These are phyloP conservation scores for Nicotiana undulata DNA, from an alignment of 257 asterid genomes.

Conservation along the genomic window DNA sequence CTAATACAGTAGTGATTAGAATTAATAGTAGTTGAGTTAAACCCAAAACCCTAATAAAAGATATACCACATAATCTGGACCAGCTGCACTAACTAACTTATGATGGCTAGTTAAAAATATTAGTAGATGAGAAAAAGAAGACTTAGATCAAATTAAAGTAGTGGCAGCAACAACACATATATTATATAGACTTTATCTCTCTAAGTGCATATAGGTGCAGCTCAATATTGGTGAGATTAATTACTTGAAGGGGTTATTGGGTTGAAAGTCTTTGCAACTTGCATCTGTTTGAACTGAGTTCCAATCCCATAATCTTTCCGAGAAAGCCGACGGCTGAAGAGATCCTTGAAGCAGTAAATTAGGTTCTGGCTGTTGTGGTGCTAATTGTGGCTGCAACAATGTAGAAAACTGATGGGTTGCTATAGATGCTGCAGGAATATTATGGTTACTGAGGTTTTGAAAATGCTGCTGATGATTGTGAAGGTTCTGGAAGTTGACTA, in stretches of 20 bases:
- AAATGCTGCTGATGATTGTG: conserved; percentile 18
- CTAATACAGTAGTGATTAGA: too few species aligned
- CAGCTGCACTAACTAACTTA: too few species aligned
- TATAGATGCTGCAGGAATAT: neutral
- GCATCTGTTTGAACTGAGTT: conserved; percentile 17
- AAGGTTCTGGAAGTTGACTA: conserved; percentile 37
- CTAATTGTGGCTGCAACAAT: conserved; percentile 5
- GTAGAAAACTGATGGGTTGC: conserved; percentile 17
- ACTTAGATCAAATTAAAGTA: neutral
- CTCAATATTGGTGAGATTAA: neutral
- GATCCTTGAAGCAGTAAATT: conserved; percentile 21
- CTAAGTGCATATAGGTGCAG: neutral
- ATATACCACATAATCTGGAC: too few species aligned
- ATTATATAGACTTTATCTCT: too few species aligned
- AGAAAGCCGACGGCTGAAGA: conserved; percentile 21
- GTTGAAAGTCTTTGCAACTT: neutral
- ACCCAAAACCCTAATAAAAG: too few species aligned
- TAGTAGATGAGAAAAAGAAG: too few species aligned
- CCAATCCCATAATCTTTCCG: conserved; percentile 91
- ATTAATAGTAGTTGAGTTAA: too few species aligned
- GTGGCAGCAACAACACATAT: too few species aligned
- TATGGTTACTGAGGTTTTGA: conserved; percentile 17
- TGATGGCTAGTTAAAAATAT: too few species aligned
- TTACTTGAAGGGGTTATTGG: neutral
- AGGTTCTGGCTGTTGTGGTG: neutral